Conservation (phyloP, 768 basidiomycete genomes). For the Suillus paluster region DNA sequence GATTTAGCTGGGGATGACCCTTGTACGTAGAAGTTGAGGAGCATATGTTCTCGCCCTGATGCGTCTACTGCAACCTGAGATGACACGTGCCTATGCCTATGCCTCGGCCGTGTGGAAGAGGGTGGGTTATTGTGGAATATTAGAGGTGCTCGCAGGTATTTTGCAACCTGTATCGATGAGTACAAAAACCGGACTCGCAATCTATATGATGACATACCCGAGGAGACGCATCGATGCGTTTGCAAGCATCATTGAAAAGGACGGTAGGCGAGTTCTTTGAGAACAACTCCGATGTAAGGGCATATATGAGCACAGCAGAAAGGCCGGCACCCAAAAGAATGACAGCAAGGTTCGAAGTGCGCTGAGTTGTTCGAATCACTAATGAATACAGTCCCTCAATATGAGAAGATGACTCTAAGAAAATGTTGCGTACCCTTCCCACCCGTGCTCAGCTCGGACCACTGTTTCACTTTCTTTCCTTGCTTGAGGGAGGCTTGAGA, state of each 20-base stretch:
- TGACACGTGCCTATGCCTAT: conserved; percentile 80
- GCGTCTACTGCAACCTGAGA: conserved; percentile 79
- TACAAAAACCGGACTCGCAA: background rate
- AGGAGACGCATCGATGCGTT: conserved; percentile 50
- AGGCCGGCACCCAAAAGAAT: conserved; percentile 81
- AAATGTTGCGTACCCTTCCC: conserved; percentile 68
- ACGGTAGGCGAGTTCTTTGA: conserved; percentile 90
- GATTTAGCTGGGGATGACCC: conserved; percentile 51
- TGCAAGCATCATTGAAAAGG: conserved; percentile 65
- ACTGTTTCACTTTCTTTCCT: conserved; percentile 66
- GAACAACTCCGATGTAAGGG: conserved; percentile 81
- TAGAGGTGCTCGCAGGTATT: conserved; percentile 69
- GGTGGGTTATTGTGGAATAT: conserved; percentile 85
- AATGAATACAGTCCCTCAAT: background rate
- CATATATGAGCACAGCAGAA: conserved; percentile 73
- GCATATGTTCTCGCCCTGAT: conserved; percentile 79
- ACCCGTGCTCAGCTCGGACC: conserved; percentile 76
- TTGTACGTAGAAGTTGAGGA: conserved; percentile 83
- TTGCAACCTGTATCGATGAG: conserved; percentile 54
- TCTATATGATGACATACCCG: conserved; percentile 37
- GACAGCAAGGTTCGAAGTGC: conserved; percentile 55
- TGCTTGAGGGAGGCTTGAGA: conserved; percentile 57
- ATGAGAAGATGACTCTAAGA: background rate
- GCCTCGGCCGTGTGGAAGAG: conserved; percentile 72
- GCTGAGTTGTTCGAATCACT: conserved; percentile 58